Conservation (phyloP, 768 basidiomycete species). For the Cyclocybe aegerita region DNA sequence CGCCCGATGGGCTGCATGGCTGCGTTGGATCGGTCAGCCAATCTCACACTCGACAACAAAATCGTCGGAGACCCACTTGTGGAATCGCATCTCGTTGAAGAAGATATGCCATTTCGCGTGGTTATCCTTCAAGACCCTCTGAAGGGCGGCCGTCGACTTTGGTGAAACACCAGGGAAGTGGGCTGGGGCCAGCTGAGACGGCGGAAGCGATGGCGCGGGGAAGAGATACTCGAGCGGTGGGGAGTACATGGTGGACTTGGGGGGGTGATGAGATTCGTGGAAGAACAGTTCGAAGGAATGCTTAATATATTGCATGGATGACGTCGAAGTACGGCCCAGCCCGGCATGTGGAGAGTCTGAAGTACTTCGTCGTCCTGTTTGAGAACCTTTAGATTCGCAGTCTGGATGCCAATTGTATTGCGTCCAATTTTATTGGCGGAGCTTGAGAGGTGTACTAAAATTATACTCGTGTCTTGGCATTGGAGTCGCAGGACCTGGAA, state of each 20-base stretch:
- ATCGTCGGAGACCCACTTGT: slow-evolving; percentile 27
- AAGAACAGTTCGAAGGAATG: no score
- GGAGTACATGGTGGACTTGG: not conserved
- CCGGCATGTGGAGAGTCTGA: no score
- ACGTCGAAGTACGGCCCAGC: no score
- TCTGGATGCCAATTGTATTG: no score
- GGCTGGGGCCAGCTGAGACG: slow-evolving; percentile 25
- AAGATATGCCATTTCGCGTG: slow-evolving; percentile 55
- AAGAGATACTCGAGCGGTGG: slow-evolving; percentile 23
- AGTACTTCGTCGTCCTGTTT: no score
- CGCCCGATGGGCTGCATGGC: slow-evolving; percentile 56
- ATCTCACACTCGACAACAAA: not conserved
- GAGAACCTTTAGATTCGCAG: no score
- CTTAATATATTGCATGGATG: no score
- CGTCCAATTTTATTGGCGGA: no score
- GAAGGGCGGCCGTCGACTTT: slow-evolving; percentile 38
- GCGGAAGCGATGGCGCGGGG: slow-evolving; percentile 29
- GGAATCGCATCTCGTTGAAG: slow-evolving; percentile 42
- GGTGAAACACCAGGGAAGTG: slow-evolving; percentile 32
- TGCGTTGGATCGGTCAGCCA: slow-evolving; percentile 14
- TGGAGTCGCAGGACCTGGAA: no score
- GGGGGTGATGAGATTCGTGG: no score
- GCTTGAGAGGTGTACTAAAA: no score
- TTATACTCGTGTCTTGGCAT: no score
- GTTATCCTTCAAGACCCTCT: slow-evolving; percentile 45